phyloP scores from a whole-genome alignment of 768 basidiomycete species.

The Leccinum aurantiacum region DNA sequence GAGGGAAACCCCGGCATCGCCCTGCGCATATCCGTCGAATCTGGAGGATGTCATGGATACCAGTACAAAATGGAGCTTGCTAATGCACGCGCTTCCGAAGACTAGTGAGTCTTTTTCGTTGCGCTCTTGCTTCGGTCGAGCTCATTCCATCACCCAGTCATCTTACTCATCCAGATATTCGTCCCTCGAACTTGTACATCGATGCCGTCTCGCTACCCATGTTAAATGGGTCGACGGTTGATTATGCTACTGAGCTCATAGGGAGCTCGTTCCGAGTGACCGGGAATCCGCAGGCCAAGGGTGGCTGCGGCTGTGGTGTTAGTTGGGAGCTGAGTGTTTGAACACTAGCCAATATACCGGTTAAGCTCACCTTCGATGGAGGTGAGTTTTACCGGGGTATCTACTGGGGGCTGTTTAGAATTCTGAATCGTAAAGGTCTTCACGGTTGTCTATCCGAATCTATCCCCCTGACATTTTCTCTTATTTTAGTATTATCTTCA shows the following conservation, averaged over 20 bases:
- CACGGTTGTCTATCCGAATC: not conserved
- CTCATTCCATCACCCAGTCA: slow-evolving; percentile 42
- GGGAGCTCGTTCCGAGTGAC: slow-evolving; percentile 84
- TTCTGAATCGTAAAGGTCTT: not conserved
- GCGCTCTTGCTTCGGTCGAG: not conserved
- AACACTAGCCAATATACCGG: not conserved
- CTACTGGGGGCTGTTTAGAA: not conserved
- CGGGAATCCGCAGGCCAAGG: slow-evolving; percentile 89
- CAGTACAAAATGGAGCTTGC: slow-evolving; percentile 92
- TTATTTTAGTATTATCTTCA: not conserved
- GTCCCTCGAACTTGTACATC: slow-evolving; percentile 75
- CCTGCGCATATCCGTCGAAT: slow-evolving; percentile 82
- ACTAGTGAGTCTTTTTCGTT: slow-evolving; percentile 64
- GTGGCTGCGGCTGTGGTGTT: slow-evolving; percentile 94
- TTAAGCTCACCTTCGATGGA: not conserved
- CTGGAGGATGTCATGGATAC: slow-evolving; percentile 96
- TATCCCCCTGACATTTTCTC: not conserved
- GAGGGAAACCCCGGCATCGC: slow-evolving; percentile 64
- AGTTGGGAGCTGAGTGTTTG: slow-evolving; percentile 64
- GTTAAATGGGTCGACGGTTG: slow-evolving; percentile 85
- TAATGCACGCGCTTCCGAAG: slow-evolving; percentile 58
- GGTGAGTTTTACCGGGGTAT: not conserved
- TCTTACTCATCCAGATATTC: slow-evolving; percentile 68
- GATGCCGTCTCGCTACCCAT: slow-evolving; percentile 85
- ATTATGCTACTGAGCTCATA: slow-evolving; percentile 93